Base-by-base conservation (phyloP, 106 monocot species). In the Platanthera guangdongensis region DNA sequence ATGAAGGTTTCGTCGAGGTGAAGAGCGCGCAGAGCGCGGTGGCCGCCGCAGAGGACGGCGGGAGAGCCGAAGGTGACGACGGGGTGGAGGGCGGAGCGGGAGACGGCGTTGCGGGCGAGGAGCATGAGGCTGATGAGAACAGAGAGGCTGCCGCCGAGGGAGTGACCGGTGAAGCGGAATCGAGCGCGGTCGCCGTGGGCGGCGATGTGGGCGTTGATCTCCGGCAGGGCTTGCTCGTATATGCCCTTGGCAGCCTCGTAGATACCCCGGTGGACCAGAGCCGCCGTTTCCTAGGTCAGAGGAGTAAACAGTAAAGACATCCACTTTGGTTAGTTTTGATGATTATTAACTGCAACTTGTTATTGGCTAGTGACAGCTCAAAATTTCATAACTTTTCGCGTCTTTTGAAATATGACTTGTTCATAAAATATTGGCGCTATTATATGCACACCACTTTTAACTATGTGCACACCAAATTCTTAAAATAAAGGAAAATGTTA, bases 211-310 rank as follows among this genome's bases (percentile, higher is more conserved):
- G 63, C 39, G 54, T 63, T 0, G 76, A 95, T 84, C 69, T 85
- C 84, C 8, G 95, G 92, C 83, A 92, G 52, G 82, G 92, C 76
- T 68, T 91, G 93, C 60, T 91, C 82, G 83, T 91, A 97, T 10
- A 97, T 86, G 45, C 96, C 96, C 50, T 97, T 93, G 0, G 96
- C 96, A 7, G 93, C 96, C 78, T 93, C 96, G 68, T 97, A 97
- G 74, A 97, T 97, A 16, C 96, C 96, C n/a, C 96, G 81, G 79
- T 97, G 93, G 0, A 93, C 96, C 60, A 91, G 83, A 11, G 81
- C 90, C 6, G 85, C 84, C 2, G 77, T 87, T 64, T 70, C 95
- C 95, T 92, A 54, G 14, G 11, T 52, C 13, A 67, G 30, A 13
- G 39, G 39, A 39, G 39, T 39, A 39, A 39, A 39, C 0, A 25